Percentiles rank a stretch among this genome's conserved stretches.
Conservation (phyloP, 345 rosid species). For the Gossypium mustelinum region DNA sequence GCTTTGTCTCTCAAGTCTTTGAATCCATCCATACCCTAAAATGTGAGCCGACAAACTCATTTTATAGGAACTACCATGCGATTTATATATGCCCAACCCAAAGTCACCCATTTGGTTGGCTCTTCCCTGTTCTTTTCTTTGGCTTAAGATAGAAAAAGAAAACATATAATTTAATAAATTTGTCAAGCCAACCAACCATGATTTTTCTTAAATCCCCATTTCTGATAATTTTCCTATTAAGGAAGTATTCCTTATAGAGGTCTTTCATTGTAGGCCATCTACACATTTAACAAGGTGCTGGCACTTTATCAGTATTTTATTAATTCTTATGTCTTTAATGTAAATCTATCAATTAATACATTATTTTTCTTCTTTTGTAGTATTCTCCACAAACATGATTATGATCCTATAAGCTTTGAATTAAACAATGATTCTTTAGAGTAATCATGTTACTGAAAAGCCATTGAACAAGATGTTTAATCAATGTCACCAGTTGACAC, state of each 20-base stretch:
- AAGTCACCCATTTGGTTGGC: conserved; percentile 26
- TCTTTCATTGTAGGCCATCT: conserved; percentile 23
- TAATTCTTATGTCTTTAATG: not conserved
- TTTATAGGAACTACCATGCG: conserved; percentile 39
- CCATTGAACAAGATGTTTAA: conserved; percentile 20
- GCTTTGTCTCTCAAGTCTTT: conserved; percentile 20
- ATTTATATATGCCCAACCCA: conserved; percentile 29
- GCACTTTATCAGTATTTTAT: conserved; percentile 12
- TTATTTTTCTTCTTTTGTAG: not conserved
- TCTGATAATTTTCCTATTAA: conserved; percentile 25
- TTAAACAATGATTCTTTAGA: conserved; percentile 21
- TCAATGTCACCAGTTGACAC: conserved; percentile 32
- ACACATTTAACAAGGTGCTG: conserved; percentile 30
- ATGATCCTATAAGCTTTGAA: conserved; percentile 25
- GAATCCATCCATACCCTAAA: conserved; percentile 30
- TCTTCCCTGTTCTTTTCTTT: conserved; percentile 12
- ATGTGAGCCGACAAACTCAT: conserved; percentile 63
- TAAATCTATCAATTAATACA: not conserved
- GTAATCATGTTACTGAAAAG: conserved; percentile 38
- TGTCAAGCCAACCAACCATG: conserved; percentile 17
- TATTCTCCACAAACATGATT: conserved; percentile 30
- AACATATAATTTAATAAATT: not conserved
- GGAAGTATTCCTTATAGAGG: conserved; percentile 38
- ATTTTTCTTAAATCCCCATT: conserved; percentile 12
- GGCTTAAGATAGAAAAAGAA: not conserved